Conservation (phyloP, 2,329 filamentous ascomycete genomes). For the Coniochaeta sp. region DNA sequence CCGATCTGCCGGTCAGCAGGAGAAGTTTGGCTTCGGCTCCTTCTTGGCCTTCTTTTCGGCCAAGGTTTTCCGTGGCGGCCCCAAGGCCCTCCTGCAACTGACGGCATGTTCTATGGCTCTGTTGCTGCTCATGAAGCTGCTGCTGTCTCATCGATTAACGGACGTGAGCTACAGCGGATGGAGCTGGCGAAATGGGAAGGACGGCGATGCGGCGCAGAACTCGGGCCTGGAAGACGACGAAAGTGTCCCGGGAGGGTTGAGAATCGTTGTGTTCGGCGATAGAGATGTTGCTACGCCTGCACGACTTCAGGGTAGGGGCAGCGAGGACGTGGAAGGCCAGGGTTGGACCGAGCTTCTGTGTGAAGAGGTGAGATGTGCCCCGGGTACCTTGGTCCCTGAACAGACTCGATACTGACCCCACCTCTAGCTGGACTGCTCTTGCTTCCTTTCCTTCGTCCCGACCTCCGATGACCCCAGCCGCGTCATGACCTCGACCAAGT, state of each 20-base stretch:
- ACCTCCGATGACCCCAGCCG: constrained; percentile 31
- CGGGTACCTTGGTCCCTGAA: neutral
- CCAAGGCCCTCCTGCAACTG: constrained; percentile 18
- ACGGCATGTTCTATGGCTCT: constrained; percentile 10
- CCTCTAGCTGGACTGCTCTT: constrained; percentile 35
- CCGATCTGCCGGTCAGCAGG: neutral
- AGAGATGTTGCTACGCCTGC: constrained; percentile 33
- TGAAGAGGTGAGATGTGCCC: constrained; percentile 27
- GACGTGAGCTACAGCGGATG: constrained; percentile 6
- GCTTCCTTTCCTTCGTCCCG: constrained; percentile 38
- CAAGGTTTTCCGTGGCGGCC: constrained; percentile 18
- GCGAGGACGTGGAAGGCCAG: constrained; percentile 26
- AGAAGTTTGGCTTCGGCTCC: neutral
- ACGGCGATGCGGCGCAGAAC: neutral
- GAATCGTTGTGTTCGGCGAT: constrained; percentile 46
- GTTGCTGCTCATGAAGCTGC: constrained; percentile 12
- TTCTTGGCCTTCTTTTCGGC: constrained; percentile 20
- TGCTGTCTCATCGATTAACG: constrained; percentile 14
- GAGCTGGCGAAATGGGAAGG: constrained; percentile 9
- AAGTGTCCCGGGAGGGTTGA: constrained; percentile 23
- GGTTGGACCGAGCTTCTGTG: constrained; percentile 45
- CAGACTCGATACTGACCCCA: neutral
- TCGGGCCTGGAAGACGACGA: constrained; percentile 6
- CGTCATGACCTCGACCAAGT: constrained; percentile 44
- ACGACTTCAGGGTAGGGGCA: constrained; percentile 10